Percentiles rank a stretch among this genome's conserved stretches.
Evolutionary conservation across 176 grass and related monocot genomes (phyloP).

Genomic region (Melocanna baccifera): DNA sequence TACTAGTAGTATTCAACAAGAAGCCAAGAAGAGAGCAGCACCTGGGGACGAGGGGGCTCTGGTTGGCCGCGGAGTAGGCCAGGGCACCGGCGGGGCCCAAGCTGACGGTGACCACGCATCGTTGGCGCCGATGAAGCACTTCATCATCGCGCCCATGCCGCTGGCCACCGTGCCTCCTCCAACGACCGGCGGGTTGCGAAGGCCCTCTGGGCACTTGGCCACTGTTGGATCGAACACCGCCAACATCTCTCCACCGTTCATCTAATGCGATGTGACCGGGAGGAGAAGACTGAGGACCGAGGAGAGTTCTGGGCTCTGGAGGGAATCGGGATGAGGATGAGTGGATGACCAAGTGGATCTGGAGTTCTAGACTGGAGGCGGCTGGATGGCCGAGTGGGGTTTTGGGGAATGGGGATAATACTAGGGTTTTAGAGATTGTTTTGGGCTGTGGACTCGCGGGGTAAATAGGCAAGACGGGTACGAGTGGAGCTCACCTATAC

Average conservation of each 20-base stretch:
- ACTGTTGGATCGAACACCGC: slow-evolving; percentile 85
- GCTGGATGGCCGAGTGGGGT: no score
- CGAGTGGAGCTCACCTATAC: no score
- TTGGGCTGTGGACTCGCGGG: no score
- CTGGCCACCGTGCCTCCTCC: slow-evolving; percentile 15
- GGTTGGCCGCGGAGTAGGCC: slow-evolving; percentile 52
- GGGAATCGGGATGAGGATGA: no score
- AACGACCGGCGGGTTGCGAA: slow-evolving; percentile 54
- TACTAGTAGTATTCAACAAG: neutral
- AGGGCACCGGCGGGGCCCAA: slow-evolving; percentile 65
- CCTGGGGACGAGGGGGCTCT: slow-evolving; percentile 74
- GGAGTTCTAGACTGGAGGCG: no score
- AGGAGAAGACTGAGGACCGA: no score
- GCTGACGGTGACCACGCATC: slow-evolving; percentile 67
- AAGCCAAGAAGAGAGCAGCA: neutral
- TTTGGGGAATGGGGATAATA: no score
- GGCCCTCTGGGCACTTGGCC: slow-evolving; percentile 86
- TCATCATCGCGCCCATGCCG: slow-evolving; percentile 54
- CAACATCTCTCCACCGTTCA: slow-evolving; percentile 60
- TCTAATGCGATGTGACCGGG: neutral
- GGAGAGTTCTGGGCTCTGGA: no score
- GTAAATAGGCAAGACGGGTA: no score
- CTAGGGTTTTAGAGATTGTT: no score
- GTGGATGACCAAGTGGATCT: no score
- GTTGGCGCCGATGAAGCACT: slow-evolving; percentile 46